Evolutionary conservation across 2,329 filamentous ascomycete genomes (phyloP), one percentile per base, ranked within the genome.

Genomic region (Aurifilum marmelostoma): DNA sequence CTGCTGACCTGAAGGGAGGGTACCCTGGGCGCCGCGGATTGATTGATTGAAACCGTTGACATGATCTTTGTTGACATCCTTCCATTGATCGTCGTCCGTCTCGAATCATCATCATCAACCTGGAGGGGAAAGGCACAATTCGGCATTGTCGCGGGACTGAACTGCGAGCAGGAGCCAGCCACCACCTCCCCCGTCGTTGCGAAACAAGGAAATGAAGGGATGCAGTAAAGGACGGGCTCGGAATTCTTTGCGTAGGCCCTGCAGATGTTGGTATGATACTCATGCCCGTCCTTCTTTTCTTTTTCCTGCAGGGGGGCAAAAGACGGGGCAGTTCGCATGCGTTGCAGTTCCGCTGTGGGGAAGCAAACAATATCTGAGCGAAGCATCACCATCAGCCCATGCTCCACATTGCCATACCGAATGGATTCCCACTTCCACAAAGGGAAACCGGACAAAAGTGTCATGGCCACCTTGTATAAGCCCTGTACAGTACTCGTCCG

Each of bases 131-230:
- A 21, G 41, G 50, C 24, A 34, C 63, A 59, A 16, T 24, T 59
- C 63, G 34, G 50, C 29, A 37, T 18, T 18, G 41, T 47, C 41
- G n/a, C n/a, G 41, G 56, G 29, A 29, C n/a, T 18, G 21, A 34
- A 56, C 3, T 16, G 18, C 41, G 18, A 14, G 14, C 14, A 43
- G 12, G 1, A 47, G 18, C 18, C 1, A 41, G 34, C 34, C 34
- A 4, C 34, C 34, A n/a, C 34, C 34, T 34, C 41, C 16, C 41
- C 41, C 16, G 41, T 21, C 41, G 37, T 24, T 24, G 24, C 34
- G 18, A n/a, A 47, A 47, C n/a, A 43, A 29, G 16, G 52, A 47
- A 47, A 66, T 59, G 52, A 66, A 47, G 63, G 63, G 63, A 66
- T 16, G 24, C n/a, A 7, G 12, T 56, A 50, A 34, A 34, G 63